Evolutionary conservation across 2,329 filamentous ascomycete genomes (phyloP), one percentile per base, ranked within the genome.

Genomic region (Botryosphaeria dothidea): DNA sequence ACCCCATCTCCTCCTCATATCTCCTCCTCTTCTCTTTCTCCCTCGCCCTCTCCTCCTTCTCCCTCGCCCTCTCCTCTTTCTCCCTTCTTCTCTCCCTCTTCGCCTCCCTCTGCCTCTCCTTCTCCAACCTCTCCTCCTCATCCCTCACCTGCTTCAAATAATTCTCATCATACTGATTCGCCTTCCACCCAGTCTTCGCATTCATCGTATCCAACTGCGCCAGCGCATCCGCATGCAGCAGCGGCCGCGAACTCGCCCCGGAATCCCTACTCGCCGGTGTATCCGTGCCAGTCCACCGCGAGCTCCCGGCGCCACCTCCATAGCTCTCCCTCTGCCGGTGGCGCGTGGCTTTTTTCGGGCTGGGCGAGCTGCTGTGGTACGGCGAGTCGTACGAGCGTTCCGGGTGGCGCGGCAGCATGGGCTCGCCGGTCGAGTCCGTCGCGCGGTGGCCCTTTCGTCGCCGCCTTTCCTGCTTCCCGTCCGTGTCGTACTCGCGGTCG

Each of bases 131-230:
- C 62, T 71, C 71, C 68, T 78, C 75, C 66, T 77, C 77, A 64
- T 70, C 67, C 64, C 74, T 67, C 25, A 79, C 75, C 65, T 78
- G 74, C 51, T 70, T 74, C 31, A 78, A 62, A 64, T 78, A 78
- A 29, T 75, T 71, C 29, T 75, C 74, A 63, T 79, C 77, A 56
- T 77, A 78, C 67, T 80, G 77, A 62, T 79, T 77, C 9, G 75
- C 74, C 23, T 73, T 73, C 76, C 78, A 82, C 3, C 79, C 79
- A 65, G 80, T 81, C 67, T 86, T 84, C 27, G 84, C 81, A 75
- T 91, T 89, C 62, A 85, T 78, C 57, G 86, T 82, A 70, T 92
- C 85, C 52, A 93, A 77, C 71, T 88, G 86, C 13, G 88, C 88
- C 56, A 93, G 77, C 4, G 89, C 87, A 69, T 87, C 85, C 66